Evolutionary conservation across 805 yeast species (phyloP).

Genomic region (Helenozyma baotianmanensis): DNA sequence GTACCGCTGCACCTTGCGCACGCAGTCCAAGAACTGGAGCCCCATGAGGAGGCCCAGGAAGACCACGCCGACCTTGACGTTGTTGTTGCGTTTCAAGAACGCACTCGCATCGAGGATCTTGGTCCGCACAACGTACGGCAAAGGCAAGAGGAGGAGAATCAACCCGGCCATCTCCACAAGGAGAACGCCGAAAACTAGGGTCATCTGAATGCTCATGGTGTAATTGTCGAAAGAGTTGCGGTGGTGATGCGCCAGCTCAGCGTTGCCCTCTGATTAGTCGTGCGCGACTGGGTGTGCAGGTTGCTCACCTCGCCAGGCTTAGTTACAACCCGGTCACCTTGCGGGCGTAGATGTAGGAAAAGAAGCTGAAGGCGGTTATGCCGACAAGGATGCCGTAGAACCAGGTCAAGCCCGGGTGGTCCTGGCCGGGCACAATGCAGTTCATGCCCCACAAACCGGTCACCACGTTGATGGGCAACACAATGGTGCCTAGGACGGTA

Average conservation of each 20-base stretch:
- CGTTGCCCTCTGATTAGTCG: too few species aligned
- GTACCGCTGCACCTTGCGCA: conserved; percentile 36
- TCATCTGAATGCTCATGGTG: conserved; percentile 45
- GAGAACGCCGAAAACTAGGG: conserved; percentile 43
- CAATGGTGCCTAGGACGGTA: conserved; percentile 90
- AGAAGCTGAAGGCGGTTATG: conserved; percentile 30
- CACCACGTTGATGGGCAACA: conserved; percentile 88
- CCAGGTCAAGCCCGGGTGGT: conserved; percentile 36
- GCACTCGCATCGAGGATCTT: conserved; percentile 36
- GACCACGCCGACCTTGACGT: conserved; percentile 41
- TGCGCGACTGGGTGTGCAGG: too few species aligned
- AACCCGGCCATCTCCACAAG: conserved; percentile 49
- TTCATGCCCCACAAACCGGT: conserved; percentile 99
- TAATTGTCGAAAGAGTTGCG: background rate
- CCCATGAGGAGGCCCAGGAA: conserved; percentile 42
- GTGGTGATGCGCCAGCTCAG: too few species aligned
- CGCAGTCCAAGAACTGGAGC: conserved; percentile 51
- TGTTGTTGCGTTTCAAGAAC: conserved; percentile 29
- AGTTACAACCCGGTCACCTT: conserved; percentile 36
- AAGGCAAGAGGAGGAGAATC: conserved; percentile 48
- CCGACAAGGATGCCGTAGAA: conserved; percentile 34
- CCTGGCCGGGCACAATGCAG: conserved; percentile 92
- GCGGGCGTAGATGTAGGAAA: conserved; percentile 39
- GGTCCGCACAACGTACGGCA: conserved; percentile 46
- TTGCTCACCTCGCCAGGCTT: too few species aligned